Evolutionary conservation across 306 rosid genomes (phyloP).

Genomic region (Sechiopsis laciniata): DNA sequence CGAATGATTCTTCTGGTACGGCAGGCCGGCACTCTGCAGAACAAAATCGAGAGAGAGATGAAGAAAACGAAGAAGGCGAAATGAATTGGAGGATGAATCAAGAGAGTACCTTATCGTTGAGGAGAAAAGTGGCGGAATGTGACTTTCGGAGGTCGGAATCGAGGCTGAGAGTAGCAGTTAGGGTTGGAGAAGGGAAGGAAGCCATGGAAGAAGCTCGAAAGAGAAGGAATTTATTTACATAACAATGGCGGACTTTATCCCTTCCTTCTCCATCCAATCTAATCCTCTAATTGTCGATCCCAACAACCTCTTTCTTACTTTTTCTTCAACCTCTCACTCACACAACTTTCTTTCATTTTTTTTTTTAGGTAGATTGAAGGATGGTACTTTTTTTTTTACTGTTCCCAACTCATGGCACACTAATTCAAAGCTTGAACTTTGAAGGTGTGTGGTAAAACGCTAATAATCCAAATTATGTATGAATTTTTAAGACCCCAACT

Average conservation of each 20-base stretch:
- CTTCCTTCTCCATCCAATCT: neutral
- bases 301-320: conserved; percentile 14
- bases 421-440: too few species aligned
- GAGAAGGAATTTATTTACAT: conserved; percentile 13
- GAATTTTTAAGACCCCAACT: too few species aligned
- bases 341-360: too few species aligned
- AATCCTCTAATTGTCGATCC: conserved; percentile 32
- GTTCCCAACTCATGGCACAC: too few species aligned
- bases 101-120: conserved; percentile 46
- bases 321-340: neutral
- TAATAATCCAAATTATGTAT: too few species aligned
- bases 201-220: conserved; percentile 41
- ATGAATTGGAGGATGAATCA: too few species aligned
- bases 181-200: conserved; percentile 55
- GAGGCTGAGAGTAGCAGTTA: conserved; percentile 49
- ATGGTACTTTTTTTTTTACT: too few species aligned
- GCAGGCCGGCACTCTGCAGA: conserved; percentile 46
- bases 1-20: conserved; percentile 47
- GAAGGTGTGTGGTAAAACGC: too few species aligned
- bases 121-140: conserved; percentile 33
- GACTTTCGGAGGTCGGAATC: conserved; percentile 49
- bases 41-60: neutral
- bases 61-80: neutral
- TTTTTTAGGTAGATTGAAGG: too few species aligned
- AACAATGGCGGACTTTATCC: conserved; percentile 11